phyloP scores from a whole-genome alignment of 805 yeast genomes.

The Suhomyces emberorum region DNA sequence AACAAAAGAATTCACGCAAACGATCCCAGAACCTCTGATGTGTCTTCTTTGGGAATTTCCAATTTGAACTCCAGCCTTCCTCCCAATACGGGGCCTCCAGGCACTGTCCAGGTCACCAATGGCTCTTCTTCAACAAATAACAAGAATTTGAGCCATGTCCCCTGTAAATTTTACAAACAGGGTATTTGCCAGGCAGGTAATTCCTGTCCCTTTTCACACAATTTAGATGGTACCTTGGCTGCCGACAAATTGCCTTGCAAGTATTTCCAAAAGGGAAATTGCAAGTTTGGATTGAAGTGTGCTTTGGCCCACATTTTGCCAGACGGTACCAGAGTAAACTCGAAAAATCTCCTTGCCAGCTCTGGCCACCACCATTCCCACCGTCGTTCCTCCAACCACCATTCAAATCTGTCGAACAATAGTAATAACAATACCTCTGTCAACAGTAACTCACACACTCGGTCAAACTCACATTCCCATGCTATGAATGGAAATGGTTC shows the following conservation, averaged over 20 bases:
- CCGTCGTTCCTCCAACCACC: background rate
- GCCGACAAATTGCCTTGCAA: slow-evolving; percentile 74
- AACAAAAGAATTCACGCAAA: background rate
- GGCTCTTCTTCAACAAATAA: slow-evolving; percentile 10
- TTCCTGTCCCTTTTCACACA: slow-evolving; percentile 89
- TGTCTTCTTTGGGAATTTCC: slow-evolving; percentile 12
- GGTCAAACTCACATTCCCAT: no score
- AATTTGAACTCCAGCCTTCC: slow-evolving; percentile 22
- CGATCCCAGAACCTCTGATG: slow-evolving; percentile 1
- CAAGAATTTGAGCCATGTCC: slow-evolving; percentile 83
- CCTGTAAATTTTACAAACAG: slow-evolving; percentile 89
- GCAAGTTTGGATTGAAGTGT: slow-evolving; percentile 92
- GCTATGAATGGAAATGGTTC: no score
- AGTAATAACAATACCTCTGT: no score
- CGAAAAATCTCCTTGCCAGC: slow-evolving; percentile 19
- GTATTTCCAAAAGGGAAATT: slow-evolving; percentile 93
- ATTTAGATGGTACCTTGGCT: slow-evolving; percentile 50
- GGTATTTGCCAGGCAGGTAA: slow-evolving; percentile 95
- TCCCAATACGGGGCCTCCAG: slow-evolving; percentile 38
- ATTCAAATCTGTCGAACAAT: no score
- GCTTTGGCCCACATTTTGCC: slow-evolving; percentile 90
- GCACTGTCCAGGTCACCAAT: slow-evolving; percentile 18
- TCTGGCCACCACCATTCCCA: slow-evolving; percentile 3
- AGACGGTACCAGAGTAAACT: slow-evolving; percentile 80
- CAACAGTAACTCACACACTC: no score